phyloP scores from a whole-genome alignment of 2,329 filamentous ascomycete genomes.

The Botryosphaeria agaves region DNA sequence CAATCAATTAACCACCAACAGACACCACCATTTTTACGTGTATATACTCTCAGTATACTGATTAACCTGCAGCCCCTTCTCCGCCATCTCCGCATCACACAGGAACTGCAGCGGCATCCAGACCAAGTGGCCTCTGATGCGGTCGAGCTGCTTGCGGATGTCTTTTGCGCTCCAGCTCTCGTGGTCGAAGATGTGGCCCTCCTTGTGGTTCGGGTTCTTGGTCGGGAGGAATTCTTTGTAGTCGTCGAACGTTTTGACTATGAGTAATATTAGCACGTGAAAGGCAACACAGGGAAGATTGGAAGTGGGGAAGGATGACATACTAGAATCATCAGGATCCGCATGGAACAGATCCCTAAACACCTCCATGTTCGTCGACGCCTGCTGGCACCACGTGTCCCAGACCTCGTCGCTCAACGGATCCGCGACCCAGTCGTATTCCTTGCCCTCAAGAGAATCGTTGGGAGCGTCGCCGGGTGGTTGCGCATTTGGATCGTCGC shows the following conservation, averaged over 20 bases:
- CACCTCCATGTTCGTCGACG: constrained; percentile 53
- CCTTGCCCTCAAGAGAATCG: constrained; percentile 52
- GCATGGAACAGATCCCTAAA: constrained; percentile 73
- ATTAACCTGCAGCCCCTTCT: constrained; percentile 75
- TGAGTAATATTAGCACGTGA: neutral
- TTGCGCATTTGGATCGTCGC: constrained; percentile 55
- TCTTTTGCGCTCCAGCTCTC: neutral
- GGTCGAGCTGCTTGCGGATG: constrained; percentile 38
- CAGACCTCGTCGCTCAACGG: constrained; percentile 40
- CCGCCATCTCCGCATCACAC: constrained; percentile 72
- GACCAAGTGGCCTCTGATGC: constrained; percentile 75
- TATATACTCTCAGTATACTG: constrained; percentile 75
- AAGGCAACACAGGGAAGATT: neutral
- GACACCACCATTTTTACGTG: too few species aligned
- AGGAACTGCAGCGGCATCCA: constrained; percentile 92
- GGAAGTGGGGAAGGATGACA: constrained; percentile 9
- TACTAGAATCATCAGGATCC: constrained; percentile 74
- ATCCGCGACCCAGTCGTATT: constrained; percentile 43
- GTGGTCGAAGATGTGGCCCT: constrained; percentile 69
- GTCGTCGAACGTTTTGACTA: constrained; percentile 74
- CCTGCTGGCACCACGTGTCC: constrained; percentile 50
- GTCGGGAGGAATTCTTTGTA: constrained; percentile 64
- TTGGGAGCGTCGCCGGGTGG: constrained; percentile 57
- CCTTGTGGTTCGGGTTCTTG: constrained; percentile 37
- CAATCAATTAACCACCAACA: too few species aligned